Percentiles rank a stretch among this genome's conserved stretches.
These are phyloP conservation scores for Globisporangium rhizosaccharum DNA, from an alignment of 352 stramenopile genomes.

Conservation along the genomic window DNA sequence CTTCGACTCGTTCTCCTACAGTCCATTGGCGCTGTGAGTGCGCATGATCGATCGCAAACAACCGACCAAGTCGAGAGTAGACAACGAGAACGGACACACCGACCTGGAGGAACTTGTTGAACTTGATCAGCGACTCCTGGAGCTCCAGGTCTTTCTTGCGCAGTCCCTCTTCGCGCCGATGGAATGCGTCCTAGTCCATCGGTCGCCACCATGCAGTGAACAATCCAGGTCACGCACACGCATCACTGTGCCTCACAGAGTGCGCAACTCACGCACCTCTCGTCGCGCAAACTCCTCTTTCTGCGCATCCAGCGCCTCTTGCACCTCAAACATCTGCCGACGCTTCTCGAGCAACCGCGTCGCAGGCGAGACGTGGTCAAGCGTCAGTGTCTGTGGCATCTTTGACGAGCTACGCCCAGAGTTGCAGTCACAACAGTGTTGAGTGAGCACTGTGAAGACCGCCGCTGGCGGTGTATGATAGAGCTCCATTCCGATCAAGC, in stretches of 20 bases:
- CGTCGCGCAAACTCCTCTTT: conserved; percentile 91
- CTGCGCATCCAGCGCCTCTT: conserved; percentile 91
- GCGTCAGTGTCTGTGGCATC: conserved; percentile 84
- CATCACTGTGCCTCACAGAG: background rate
- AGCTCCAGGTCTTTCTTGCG: conserved; percentile 93
- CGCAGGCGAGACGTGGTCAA: conserved; percentile 91
- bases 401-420: conserved; percentile 24
- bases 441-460: too few relatives aligned
- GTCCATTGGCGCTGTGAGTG: background rate
- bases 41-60: conserved; percentile 8
- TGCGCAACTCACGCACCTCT: conserved; percentile 20
- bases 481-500: too few relatives aligned
- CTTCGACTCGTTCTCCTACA: conserved; percentile 92
- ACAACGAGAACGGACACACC: background rate
- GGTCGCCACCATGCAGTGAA: background rate
- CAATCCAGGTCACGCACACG: background rate
- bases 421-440: background rate
- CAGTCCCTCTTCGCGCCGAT: conserved; percentile 89
- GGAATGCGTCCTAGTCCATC: conserved; percentile 80
- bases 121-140: conserved; percentile 95
- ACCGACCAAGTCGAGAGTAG: conserved; percentile 11
- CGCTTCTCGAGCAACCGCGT: conserved; percentile 92
- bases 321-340: conserved; percentile 93
- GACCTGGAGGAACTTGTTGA: conserved; percentile 91
- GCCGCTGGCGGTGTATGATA: too few relatives aligned